Percentiles rank a stretch among this genome's conserved stretches.
Evolutionary conservation across 768 basidiomycete genomes (phyloP).

Genomic region (Tephrocybe rancida): DNA sequence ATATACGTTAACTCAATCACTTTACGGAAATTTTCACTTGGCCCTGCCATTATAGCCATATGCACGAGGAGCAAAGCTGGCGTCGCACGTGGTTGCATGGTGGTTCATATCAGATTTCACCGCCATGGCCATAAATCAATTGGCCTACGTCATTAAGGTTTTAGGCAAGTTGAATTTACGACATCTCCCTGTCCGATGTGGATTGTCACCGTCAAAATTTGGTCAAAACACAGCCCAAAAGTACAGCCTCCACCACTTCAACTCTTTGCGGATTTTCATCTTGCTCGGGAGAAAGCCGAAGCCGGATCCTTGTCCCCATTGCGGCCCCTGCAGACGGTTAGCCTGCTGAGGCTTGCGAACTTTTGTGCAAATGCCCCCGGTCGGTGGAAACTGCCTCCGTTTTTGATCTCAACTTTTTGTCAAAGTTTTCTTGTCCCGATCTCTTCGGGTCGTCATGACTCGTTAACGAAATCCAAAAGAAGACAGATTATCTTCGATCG

Average conservation of each 20-base stretch:
- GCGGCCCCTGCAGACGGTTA: no score
- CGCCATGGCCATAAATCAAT: background rate
- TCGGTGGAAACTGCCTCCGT: no score
- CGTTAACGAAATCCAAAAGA: background rate
- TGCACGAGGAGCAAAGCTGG: background rate
- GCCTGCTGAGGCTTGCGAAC: no score
- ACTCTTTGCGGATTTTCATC: background rate
- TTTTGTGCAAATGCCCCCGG: no score
- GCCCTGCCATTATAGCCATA: no score
- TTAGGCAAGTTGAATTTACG: background rate
- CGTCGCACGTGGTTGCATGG: background rate
- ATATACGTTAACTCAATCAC: no score
- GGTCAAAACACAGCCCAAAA: background rate
- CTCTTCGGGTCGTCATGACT: background rate
- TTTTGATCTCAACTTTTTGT: no score
- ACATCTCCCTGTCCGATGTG: background rate
- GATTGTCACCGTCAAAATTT: background rate
- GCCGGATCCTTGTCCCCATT: background rate
- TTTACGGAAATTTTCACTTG: no score
- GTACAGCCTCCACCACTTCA: background rate
- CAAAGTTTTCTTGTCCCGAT: no score
- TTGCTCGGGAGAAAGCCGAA: background rate
- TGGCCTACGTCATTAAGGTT: background rate
- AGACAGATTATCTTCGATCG: constrained; percentile 1
- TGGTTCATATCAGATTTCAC: background rate